phyloP scores from a whole-genome alignment of 345 rosid species.

The Combretum micranthum region DNA sequence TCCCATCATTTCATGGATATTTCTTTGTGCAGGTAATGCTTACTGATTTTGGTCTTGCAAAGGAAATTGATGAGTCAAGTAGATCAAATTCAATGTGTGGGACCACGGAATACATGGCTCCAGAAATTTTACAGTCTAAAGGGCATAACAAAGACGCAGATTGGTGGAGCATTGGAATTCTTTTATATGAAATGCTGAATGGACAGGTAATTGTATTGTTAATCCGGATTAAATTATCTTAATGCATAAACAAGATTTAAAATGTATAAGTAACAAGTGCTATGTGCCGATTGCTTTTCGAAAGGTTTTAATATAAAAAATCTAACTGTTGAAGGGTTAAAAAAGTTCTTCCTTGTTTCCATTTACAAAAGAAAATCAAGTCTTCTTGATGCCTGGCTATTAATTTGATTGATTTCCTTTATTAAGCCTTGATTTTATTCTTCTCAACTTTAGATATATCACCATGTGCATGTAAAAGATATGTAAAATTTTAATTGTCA shows the following conservation, averaged over 20 bases:
- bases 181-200: conserved; percentile 62
- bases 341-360: too few species aligned
- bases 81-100: conserved; percentile 75
- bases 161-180: conserved; percentile 72
- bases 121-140: conserved; percentile 56
- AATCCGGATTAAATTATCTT: not conserved
- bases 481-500: too few species aligned
- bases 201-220: conserved; percentile 40
- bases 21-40: conserved; percentile 42
- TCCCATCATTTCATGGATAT: conserved; percentile 1
- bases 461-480: too few species aligned
- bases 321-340: too few species aligned
- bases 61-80: conserved; percentile 59
- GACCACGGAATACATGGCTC: conserved; percentile 76
- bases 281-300: too few species aligned
- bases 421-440: too few species aligned
- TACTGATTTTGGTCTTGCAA: conserved; percentile 69
- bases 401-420: too few species aligned
- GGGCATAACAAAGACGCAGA: conserved; percentile 72
- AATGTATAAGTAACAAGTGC: too few species aligned
- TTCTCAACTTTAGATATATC: too few species aligned
- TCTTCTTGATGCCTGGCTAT: too few species aligned
- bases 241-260: not conserved
- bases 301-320: too few species aligned
- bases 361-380: too few species aligned